Evolutionary conservation across 1,284 basidiomycete species (phyloP).

Genomic region (Cryptococcus sp.): DNA sequence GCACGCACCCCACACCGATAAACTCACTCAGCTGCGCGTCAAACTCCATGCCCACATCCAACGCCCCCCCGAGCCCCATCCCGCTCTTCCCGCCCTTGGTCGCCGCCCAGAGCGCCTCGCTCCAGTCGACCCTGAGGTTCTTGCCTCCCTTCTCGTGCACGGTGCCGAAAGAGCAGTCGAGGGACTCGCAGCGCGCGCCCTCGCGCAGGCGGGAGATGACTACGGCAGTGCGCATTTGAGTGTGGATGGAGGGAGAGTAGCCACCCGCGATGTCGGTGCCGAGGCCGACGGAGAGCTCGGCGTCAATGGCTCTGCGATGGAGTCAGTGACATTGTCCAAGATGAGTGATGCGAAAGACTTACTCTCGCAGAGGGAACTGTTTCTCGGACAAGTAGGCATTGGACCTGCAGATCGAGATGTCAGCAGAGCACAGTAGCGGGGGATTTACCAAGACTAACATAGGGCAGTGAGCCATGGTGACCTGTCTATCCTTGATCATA

Average conservation of each 20-base stretch:
- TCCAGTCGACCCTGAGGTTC: conserved; percentile 64
- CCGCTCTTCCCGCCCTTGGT: conserved; percentile 70
- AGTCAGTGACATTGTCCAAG: not conserved
- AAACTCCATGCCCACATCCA: conserved; percentile 66
- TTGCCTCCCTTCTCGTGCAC: conserved; percentile 7
- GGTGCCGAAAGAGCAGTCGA: conserved; percentile 10
- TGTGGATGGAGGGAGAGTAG: conserved; percentile 71
- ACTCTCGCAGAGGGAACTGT: conserved; percentile 67
- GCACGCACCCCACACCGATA: not conserved
- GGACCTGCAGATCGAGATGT: conserved; percentile 49
- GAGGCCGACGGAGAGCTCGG: conserved; percentile 65
- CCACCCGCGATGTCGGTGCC: conserved; percentile 83
- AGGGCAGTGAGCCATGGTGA: conserved; percentile 76
- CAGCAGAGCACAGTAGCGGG: not conserved
- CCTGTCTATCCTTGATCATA: conserved; percentile 56
- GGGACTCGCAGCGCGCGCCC: conserved; percentile 52
- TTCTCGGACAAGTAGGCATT: conserved; percentile 77
- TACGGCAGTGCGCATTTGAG: conserved; percentile 72
- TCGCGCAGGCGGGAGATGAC: conserved; percentile 68
- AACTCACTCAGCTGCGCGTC: conserved; percentile 74
- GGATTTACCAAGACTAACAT: conserved; percentile 42
- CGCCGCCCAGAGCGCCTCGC: conserved; percentile 70
- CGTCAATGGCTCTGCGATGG: conserved; percentile 55
- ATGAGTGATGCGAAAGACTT: conserved; percentile 4
- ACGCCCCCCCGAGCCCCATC: conserved; percentile 60